Evolutionary conservation across 2,329 filamentous ascomycete genomes (phyloP), one percentile per base, ranked within the genome.

Genomic region (Exophiala alcalophila): DNA sequence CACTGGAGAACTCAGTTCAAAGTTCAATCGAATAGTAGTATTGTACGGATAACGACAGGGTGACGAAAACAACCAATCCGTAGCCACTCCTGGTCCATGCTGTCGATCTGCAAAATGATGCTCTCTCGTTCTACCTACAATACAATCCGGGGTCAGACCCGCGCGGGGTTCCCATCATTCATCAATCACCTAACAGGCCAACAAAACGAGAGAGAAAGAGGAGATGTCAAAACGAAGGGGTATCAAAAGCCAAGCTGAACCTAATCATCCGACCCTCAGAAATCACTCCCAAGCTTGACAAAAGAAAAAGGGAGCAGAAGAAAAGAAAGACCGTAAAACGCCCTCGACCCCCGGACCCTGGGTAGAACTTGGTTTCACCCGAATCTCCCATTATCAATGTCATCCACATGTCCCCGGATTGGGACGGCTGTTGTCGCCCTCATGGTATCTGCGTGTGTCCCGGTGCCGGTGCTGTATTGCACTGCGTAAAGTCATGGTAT

Each of bases 171-270:
- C n/a, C n/a, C n/a, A n/a, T n/a, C n/a, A n/a, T n/a, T n/a, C n/a
- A n/a, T n/a, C n/a, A n/a, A n/a, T n/a, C n/a, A n/a, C n/a, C n/a
- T n/a, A n/a, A n/a, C n/a, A n/a, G n/a, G n/a, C n/a, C 9, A 21
- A 33, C 27, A 31, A 36, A 36, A n/a, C n/a, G n/a, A n/a, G n/a
- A n/a, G 25, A 21, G 34, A 31, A 41, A 35, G 35, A 44, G n/a
- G 32, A 47, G 37, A 44, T 40, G 20, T 38, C 34, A 44, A 37
- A 47, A 44, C 32, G 44, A 50, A 36, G 48, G 48, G 48, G 48
- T 50, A 50, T 50, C 48, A 47, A 47, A 38, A 23, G 23, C 34
- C 15, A 44, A 40, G 26, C 32, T 43, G 21, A 29, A 44, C 27
- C 24, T 3, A 14, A 36, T 18, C 32, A 35, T 34, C 23, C 36